phyloP scores from a whole-genome alignment of 768 basidiomycete species.

The Ephemerocybe angulata region DNA sequence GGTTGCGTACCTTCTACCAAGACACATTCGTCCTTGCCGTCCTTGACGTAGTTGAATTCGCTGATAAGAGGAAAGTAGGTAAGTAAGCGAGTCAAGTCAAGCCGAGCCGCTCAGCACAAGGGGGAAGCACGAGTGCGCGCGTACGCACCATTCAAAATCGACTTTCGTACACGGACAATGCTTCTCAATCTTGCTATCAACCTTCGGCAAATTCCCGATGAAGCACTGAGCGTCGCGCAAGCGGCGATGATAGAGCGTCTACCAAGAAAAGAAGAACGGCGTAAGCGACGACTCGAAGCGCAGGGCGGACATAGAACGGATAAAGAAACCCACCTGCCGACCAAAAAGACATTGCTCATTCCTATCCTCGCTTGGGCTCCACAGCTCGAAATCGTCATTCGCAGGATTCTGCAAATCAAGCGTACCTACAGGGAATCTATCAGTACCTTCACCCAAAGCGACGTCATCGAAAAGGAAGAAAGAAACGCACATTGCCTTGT shows the following conservation, averaged over 20 bases:
- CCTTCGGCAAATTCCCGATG: conserved; percentile 67
- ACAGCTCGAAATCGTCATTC: conserved; percentile 92
- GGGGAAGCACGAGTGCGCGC: neutral
- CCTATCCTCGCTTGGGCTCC: conserved; percentile 93
- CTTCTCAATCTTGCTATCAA: conserved; percentile 47
- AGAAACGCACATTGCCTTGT: conserved; percentile 62
- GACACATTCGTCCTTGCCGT: conserved; percentile 70
- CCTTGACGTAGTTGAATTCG: conserved; percentile 86
- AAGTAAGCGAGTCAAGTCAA: neutral
- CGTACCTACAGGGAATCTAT: conserved; percentile 46
- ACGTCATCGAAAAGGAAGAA: neutral
- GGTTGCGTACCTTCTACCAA: conserved; percentile 67
- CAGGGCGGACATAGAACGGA: neutral
- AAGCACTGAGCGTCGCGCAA: conserved; percentile 76
- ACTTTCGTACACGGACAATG: conserved; percentile 69
- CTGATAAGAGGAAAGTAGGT: conserved; percentile 35
- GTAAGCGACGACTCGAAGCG: neutral
- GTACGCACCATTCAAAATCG: conserved; percentile 96
- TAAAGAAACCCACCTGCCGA: conserved; percentile 55
- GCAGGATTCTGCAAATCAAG: conserved; percentile 67
- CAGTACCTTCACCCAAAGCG: neutral
- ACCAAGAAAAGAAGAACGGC: neutral
- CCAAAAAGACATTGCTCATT: conserved; percentile 89
- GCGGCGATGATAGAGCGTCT: conserved; percentile 93
- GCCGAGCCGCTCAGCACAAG: neutral